A percentile compares a stretch with the other conserved stretches of the same genome.
Evolutionary conservation across 2,329 filamentous ascomycete species (phyloP).

Genomic region (Penicillium sp.): DNA sequence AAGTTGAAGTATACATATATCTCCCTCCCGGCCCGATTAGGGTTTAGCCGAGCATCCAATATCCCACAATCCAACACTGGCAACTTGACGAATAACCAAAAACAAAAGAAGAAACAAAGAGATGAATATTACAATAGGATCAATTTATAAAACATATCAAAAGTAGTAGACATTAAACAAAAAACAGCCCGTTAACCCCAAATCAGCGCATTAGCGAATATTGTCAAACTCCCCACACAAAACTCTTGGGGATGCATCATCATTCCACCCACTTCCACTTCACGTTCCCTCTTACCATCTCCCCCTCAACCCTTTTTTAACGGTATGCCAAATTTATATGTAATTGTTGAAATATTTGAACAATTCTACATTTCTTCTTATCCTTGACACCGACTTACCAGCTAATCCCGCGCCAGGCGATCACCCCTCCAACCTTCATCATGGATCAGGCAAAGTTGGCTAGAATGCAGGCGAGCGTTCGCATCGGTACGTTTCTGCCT

Average conservation of each 20-base stretch:
- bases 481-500: conserved; percentile 63
- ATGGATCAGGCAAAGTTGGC: conserved; percentile 68
- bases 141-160: neutral
- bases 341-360: neutral
- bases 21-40: conserved; percentile 23
- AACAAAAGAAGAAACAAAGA: neutral
- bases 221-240: conserved; percentile 28
- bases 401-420: conserved; percentile 19
- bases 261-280: conserved; percentile 15
- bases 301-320: conserved; percentile 5
- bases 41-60: conserved; percentile 41
- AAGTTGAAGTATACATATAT: neutral
- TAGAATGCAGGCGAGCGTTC: conserved; percentile 64
- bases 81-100: neutral
- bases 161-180: neutral
- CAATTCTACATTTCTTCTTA: neutral
- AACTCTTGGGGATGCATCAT: conserved; percentile 23
- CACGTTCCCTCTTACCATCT: conserved; percentile 14
- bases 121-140: neutral
- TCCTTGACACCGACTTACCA: conserved; percentile 7
- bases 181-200: neutral
- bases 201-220: conserved; percentile 24
- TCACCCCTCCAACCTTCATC: conserved; percentile 37
- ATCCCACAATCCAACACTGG: conserved; percentile 24
- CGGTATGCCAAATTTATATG: conserved; percentile 10